These are phyloP conservation scores for Smittium culicis DNA, from an alignment of 371 early-diverging fungal genomes.

Conservation along the genomic window DNA sequence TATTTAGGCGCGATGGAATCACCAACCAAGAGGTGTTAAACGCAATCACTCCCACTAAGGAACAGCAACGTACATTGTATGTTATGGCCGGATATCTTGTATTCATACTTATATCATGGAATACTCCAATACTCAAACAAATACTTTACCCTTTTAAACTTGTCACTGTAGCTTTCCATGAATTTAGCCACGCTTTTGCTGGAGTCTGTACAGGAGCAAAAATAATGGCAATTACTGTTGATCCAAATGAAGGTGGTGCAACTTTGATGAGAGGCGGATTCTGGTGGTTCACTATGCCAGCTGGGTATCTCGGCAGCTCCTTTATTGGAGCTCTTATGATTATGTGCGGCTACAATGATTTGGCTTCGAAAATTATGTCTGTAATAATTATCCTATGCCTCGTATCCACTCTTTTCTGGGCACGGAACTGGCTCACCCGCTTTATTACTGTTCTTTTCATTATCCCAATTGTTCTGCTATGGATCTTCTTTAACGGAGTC, in stretches of 20 bases:
- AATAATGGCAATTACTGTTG: slow-evolving; percentile 78
- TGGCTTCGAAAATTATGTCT: slow-evolving; percentile 76
- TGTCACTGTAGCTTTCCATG: slow-evolving; percentile 68
- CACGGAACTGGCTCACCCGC: too few relatives aligned
- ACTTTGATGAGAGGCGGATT: slow-evolving; percentile 68
- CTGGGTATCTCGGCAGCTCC: slow-evolving; percentile 61
- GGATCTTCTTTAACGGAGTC: slow-evolving; percentile 59
- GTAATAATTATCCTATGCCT: too few relatives aligned
- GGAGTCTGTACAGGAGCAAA: slow-evolving; percentile 75
- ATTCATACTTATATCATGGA: slow-evolving; percentile 68
- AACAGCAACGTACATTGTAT: slow-evolving; percentile 49
- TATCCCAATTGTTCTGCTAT: slow-evolving; percentile 63
- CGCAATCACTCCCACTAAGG: too few relatives aligned
- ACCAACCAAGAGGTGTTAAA: too few relatives aligned
- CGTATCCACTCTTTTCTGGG: too few relatives aligned
- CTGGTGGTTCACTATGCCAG: slow-evolving; percentile 59
- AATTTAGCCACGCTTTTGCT: slow-evolving; percentile 65
- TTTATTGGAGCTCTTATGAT: slow-evolving; percentile 76
- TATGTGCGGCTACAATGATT: slow-evolving; percentile 73
- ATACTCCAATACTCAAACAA: slow-evolving; percentile 63
- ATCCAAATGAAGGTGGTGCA: slow-evolving; percentile 86
- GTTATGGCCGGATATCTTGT: slow-evolving; percentile 54
- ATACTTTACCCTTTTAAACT: slow-evolving; percentile 86
- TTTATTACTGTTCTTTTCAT: slow-evolving; percentile 64
- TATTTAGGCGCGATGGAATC: too few relatives aligned